These are phyloP conservation scores for Entomortierella chlamydospora DNA, from an alignment of 192 early-diverging fungal genomes.

Conservation along the genomic window DNA sequence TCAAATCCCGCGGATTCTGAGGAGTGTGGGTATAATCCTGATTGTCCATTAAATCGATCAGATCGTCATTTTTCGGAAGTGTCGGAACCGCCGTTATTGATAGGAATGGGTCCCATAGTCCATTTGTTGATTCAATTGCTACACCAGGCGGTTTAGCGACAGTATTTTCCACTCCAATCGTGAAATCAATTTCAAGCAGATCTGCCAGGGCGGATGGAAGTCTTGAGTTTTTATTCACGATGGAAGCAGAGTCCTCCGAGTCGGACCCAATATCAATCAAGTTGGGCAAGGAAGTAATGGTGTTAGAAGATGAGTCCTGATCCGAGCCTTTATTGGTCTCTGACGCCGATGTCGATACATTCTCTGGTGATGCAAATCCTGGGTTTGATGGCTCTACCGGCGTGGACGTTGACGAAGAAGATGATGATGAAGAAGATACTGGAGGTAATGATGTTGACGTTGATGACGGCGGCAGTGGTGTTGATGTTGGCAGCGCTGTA, in stretches of 20 bases:
- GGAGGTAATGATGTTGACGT: not conserved
- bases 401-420: not conserved
- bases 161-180: not conserved
- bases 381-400: not conserved
- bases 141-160: not conserved
- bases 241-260: not conserved
- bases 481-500: not conserved
- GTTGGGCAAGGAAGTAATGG: not conserved
- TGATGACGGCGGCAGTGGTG: not conserved
- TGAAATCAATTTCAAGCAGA: slow-evolving; percentile 3
- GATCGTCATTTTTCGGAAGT: not conserved
- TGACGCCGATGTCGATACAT: no score
- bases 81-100: not conserved
- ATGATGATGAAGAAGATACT: not conserved
- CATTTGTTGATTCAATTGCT: not conserved
- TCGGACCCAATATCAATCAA: not conserved
- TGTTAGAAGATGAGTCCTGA: no score
- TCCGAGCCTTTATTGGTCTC: no score
- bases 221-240: not conserved
- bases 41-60: not conserved
- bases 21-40: not conserved
- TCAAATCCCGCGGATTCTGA: not conserved
- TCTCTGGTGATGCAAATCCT: no score
- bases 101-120: not conserved
- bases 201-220: not conserved